Conservation (phyloP, 805 yeast genomes). For the Pichia scutulata region DNA sequence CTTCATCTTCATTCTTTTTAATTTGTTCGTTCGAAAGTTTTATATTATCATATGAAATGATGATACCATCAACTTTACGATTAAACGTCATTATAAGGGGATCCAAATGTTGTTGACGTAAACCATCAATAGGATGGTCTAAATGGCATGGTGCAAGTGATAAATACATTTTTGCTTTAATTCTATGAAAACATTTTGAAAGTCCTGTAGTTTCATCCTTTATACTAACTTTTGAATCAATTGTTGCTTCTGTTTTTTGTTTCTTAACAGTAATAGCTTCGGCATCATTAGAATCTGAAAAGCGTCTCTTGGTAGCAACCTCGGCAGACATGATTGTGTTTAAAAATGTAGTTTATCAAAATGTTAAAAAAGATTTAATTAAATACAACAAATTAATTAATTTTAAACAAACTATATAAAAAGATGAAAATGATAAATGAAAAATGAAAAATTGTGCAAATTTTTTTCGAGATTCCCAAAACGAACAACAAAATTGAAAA, state of each 20-base stretch:
- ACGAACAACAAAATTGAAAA: too few relatives aligned
- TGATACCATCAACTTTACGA: slow-evolving; percentile 68
- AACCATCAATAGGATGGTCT: slow-evolving; percentile 64
- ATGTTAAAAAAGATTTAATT: background rate
- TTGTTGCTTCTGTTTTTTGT: background rate
- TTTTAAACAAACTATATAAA: background rate
- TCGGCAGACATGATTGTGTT: background rate
- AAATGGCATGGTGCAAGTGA: slow-evolving; percentile 82
- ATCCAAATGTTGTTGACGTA: slow-evolving; percentile 82
- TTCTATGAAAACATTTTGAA: slow-evolving; percentile 62
- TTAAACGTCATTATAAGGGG: slow-evolving; percentile 81
- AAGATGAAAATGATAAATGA: background rate
- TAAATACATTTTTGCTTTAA: slow-evolving; percentile 59
- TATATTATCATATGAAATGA: slow-evolving; percentile 69
- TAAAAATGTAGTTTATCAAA: background rate
- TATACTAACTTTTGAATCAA: slow-evolving; percentile 12
- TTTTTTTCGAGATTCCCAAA: background rate
- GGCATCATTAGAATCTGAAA: background rate
- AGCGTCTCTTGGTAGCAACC: slow-evolving; percentile 1
- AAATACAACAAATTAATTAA: background rate
- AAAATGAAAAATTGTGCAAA: background rate
- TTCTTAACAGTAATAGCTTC: background rate
- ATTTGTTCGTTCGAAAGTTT: slow-evolving; percentile 37
- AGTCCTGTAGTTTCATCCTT: slow-evolving; percentile 31
- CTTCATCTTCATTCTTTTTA: slow-evolving; percentile 31